Evolutionary conservation across 2,329 filamentous ascomycete species (phyloP), one percentile per base, ranked within the genome.

Genomic region (Fulvia fulva): DNA sequence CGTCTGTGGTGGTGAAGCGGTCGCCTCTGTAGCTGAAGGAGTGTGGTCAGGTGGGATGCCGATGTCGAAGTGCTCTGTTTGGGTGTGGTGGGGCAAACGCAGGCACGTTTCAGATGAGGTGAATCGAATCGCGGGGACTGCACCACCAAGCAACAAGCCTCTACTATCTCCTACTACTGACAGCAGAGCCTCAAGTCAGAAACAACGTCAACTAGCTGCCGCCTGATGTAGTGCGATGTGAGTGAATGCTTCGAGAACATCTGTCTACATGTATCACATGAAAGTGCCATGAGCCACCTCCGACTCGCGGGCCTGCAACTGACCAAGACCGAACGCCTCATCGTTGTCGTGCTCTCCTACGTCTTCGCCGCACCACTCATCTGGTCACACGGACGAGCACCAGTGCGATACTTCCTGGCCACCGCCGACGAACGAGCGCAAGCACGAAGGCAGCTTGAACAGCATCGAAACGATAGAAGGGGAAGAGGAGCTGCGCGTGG

Each of bases 301-400:
- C 59, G 65, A 53, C 66, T 73, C 23, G 56, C 58, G 50, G 70
- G 70, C 37, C 66, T 74, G 7, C 61, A 63, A 52, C 64, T 74
- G 22, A 70, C 71, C 46, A 65, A 67, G 44, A 66, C 64, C 61
- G 71, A 74, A 66, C 67, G 71, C 32, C 62, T 71, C 19, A 53
- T 74, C 45, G 64, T 73, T 57, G 57, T 73, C 60, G 64, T 66
- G 37, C 64, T 74, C 14, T 65, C 59, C 63, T 73, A 72, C 59
- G 51, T 72, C 51, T 71, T 67, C 65, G 63, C 60, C 57, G 66
- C 66, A 7, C 71, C 71, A 14, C 14, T 67, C 47, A 60, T 73
- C 32, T 70, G 67, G 61, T 57, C 51, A 22, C 60, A 62, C 50
- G 63, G 65, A 32, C 67, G 63, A 44, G 59, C 55, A 22, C 57